Evolutionary conservation across 1,139 yeast species (phyloP), one percentile per base, ranked within the genome.

Genomic region (Pneumocystis wakefieldiae): DNA sequence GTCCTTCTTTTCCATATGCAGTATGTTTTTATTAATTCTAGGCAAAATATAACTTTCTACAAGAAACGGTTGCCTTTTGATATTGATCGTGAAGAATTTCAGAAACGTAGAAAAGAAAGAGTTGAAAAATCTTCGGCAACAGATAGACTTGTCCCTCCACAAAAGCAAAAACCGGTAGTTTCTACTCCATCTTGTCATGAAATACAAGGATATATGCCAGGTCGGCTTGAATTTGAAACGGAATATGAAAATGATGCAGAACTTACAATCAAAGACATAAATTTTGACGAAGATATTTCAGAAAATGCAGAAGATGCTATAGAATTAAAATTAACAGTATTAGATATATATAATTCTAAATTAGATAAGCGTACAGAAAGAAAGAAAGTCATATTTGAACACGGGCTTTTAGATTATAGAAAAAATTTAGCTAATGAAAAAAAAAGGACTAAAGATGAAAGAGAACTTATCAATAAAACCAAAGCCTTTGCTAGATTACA

Each of bases 201-300:
- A 71, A 83, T 92, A 67, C 97, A 92, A 74, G 97, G 97, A 2
- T 92, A 85, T 73, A 92, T 94, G 99, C 99, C 99, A 48, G 99
- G 98, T 61, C 82, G 98, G 70, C 78, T 92, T 67, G 99, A 92
- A 73, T 92, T 92, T 74, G 99, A 92, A 71, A 88, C 86, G 66
- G 99, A 92, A 73, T 90, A 87, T 57, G 98, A 94, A 73, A 92
- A 92, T 71, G 99, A 92, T 63, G 98, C 98, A 0, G 99, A 92
- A 74, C 80, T 86, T 64, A 85, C 95, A 0, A 89, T 92, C 53
- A 94, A 92, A 73, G 98, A 94, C 73, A 88, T 92, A 92, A 81
- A 86, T 7, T 92, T 94, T 71, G 97, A 92, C 70, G 89, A 94
- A 0, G 97, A 92, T 67, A 35, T 62, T n/a, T 61, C 62, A 3